These are phyloP conservation scores for Solanum appendiculatum DNA, from an alignment of 257 asterid species.

Conservation along the genomic window DNA sequence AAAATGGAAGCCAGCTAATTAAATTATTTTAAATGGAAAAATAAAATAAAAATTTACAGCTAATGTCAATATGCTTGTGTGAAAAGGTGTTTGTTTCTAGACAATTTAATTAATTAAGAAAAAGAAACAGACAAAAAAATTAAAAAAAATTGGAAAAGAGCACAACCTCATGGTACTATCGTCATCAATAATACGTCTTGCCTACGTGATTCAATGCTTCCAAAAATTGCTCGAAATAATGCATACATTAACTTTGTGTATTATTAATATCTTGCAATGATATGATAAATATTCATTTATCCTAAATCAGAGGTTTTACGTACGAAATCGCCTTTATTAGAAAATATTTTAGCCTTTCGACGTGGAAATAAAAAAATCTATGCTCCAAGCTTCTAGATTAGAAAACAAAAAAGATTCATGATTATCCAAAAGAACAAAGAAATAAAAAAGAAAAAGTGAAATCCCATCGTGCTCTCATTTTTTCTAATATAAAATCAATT, in stretches of 20 bases:
- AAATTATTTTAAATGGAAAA: not conserved
- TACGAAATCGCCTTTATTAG: too few species aligned
- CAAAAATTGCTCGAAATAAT: too few species aligned
- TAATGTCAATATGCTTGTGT: not conserved
- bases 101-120: not conserved
- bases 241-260: not conserved
- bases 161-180: not conserved
- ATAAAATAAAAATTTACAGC: not conserved
- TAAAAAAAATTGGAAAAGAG: fast-evolving
- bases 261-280: too few species aligned
- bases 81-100: not conserved
- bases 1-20: not conserved
- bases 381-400: not conserved
- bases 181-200: not conserved
- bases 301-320: too few species aligned
- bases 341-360: too few species aligned
- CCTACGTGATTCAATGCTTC: not conserved
- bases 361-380: too few species aligned
- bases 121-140: not conserved
- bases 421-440: not conserved
- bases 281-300: too few species aligned
- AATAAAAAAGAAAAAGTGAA: not conserved
- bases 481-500: not conserved
- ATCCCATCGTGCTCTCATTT: not conserved
- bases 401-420: not conserved